phyloP scores from a whole-genome alignment of 139 green algal species.

The Monoraphidium neglectum region DNA sequence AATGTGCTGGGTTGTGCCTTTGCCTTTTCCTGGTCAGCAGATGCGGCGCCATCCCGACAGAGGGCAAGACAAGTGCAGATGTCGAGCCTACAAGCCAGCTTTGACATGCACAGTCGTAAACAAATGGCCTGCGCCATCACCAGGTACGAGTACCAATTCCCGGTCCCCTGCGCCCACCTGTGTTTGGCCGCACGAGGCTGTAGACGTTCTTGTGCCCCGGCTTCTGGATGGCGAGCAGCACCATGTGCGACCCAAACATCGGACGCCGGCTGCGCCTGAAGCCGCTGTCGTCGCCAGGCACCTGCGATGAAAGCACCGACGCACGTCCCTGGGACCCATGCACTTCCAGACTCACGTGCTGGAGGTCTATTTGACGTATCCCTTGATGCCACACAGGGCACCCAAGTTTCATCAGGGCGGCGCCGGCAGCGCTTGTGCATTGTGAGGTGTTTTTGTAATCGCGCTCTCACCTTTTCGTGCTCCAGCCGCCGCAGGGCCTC shows the following conservation, averaged over 20 bases:
- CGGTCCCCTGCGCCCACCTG: conserved; percentile 32
- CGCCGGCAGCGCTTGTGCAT: background rate
- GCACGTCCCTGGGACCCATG: no score
- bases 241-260: conserved; percentile 41
- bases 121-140: background rate
- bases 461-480: conserved; percentile 43
- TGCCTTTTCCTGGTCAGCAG: no score
- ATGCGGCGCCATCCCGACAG: no score
- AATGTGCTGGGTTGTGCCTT: no score
- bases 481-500: conserved; percentile 44
- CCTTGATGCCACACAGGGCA: no score
- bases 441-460: no score
- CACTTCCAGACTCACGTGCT: no score
- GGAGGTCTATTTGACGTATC: no score
- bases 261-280: conserved; percentile 57
- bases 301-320: background rate
- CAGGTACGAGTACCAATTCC: background rate
- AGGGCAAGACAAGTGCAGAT: no score
- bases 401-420: background rate
- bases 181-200: conserved; percentile 68
- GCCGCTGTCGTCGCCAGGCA: conserved; percentile 39
- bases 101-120: no score
- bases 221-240: conserved; percentile 70
- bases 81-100: no score
- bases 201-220: conserved; percentile 52